Conservation (phyloP, 768 basidiomycete species). For the Termitomyces sp. region DNA sequence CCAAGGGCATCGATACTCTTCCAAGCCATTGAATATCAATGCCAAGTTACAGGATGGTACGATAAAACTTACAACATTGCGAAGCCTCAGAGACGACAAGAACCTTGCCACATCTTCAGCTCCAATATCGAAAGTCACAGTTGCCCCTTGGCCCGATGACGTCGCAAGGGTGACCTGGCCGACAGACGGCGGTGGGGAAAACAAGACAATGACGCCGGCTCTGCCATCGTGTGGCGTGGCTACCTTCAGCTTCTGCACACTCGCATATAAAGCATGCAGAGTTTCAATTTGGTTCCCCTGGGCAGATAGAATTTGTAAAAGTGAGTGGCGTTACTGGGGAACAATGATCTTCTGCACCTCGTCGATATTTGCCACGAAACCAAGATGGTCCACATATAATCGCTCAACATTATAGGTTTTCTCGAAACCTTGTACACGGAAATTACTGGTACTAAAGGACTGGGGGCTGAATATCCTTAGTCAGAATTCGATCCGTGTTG, state of each 20-base stretch:
- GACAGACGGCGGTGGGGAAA: constrained; percentile 37
- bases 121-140: constrained; percentile 37
- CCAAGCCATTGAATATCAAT: neutral
- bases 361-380: constrained; percentile 50
- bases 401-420: constrained; percentile 36
- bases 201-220: constrained; percentile 25
- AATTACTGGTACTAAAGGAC: constrained; percentile 43
- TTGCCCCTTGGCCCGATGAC: constrained; percentile 14
- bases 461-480: constrained; percentile 46
- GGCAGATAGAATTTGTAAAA: neutral
- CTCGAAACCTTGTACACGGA: constrained; percentile 30
- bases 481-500: neutral
- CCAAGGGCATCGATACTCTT: constrained; percentile 10
- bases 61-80: constrained; percentile 42
- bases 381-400: constrained; percentile 48
- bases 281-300: constrained; percentile 48
- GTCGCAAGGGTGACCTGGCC: constrained; percentile 23
- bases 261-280: constrained; percentile 40
- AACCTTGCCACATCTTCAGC: constrained; percentile 33
- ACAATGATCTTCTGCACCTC: constrained; percentile 25
- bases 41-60: neutral
- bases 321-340: neutral
- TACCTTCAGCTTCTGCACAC: constrained; percentile 22
- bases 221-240: constrained; percentile 22
- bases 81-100: constrained; percentile 33